phyloP scores from a whole-genome alignment of 805 yeast genomes.

The Wickerhamomyces canadensis region DNA sequence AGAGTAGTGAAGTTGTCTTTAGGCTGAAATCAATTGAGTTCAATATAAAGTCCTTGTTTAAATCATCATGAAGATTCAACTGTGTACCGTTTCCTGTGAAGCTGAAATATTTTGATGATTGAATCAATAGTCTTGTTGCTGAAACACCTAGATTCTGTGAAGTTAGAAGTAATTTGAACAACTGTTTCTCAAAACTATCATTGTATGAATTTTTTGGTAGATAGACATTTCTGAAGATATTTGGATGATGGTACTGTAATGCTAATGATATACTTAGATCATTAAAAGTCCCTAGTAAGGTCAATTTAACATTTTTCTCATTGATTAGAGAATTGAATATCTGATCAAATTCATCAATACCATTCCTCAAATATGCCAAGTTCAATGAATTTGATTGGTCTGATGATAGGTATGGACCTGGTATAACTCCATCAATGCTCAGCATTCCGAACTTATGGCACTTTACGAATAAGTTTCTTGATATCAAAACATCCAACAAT shows the following conservation, averaged over 20 bases:
- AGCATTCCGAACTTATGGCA: slow-evolving; percentile 26
- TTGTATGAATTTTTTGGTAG: slow-evolving; percentile 31
- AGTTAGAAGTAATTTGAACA: slow-evolving; percentile 42
- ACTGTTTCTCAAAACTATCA: slow-evolving; percentile 34
- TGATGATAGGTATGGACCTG: slow-evolving; percentile 32
- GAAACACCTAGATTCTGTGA: slow-evolving; percentile 46
- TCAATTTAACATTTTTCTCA: slow-evolving; percentile 38
- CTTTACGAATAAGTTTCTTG: slow-evolving; percentile 18
- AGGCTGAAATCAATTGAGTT: slow-evolving; percentile 26
- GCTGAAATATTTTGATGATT: slow-evolving; percentile 40
- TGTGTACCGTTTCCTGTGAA: slow-evolving; percentile 22
- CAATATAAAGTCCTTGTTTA: slow-evolving; percentile 19
- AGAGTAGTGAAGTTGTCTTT: slow-evolving; percentile 19
- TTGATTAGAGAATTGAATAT: slow-evolving; percentile 10
- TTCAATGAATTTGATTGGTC: too few species aligned
- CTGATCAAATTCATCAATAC: slow-evolving; percentile 7
- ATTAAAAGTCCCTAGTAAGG: slow-evolving; percentile 45
- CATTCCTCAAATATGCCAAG: not conserved
- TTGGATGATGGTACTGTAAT: slow-evolving; percentile 49
- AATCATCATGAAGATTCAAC: slow-evolving; percentile 17
- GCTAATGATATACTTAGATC: slow-evolving; percentile 49
- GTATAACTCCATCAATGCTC: slow-evolving; percentile 32
- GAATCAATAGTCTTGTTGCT: slow-evolving; percentile 36
- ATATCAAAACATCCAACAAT: slow-evolving; percentile 40
- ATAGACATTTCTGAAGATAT: slow-evolving; percentile 48